Evolutionary conservation across 2,329 filamentous ascomycete genomes (phyloP).

Genomic region (Paraphaeosphaeria sporulosa): DNA sequence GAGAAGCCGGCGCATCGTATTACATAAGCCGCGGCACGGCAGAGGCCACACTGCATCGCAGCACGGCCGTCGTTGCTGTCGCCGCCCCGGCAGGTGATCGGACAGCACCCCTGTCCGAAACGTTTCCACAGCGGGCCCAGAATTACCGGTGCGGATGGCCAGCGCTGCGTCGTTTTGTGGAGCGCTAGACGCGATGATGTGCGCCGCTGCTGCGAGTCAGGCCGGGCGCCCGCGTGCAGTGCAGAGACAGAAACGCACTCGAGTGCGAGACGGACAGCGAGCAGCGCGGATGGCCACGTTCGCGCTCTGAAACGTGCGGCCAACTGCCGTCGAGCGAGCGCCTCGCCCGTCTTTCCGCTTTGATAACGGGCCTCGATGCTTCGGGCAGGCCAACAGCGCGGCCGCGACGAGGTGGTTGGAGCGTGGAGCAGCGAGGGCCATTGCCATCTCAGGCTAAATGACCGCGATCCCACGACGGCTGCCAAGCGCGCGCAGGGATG

Average conservation of each 20-base stretch:
- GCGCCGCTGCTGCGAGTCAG: slow-evolving; percentile 43
- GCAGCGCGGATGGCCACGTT: slow-evolving; percentile 31
- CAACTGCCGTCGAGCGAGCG: slow-evolving; percentile 33
- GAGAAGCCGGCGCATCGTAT: slow-evolving; percentile 12
- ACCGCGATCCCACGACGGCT: slow-evolving; percentile 24
- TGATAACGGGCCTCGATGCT: slow-evolving; percentile 37
- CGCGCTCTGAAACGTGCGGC: slow-evolving; percentile 37
- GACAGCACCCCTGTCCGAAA: slow-evolving; percentile 37
- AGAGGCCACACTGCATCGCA: slow-evolving; percentile 17
- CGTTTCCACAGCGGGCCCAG: slow-evolving; percentile 31
- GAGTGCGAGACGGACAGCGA: slow-evolving; percentile 12
- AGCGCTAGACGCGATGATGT: slow-evolving; percentile 45
- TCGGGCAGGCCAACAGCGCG: slow-evolving; percentile 35
- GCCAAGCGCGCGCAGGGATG: slow-evolving; percentile 36
- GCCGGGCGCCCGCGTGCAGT: slow-evolving; percentile 14
- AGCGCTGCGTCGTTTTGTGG: slow-evolving; percentile 29
- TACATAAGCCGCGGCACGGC: no score
- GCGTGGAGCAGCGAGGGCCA: slow-evolving; percentile 20
- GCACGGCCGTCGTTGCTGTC: background rate
- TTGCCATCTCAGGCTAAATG: slow-evolving; percentile 49
- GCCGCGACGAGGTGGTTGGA: slow-evolving; percentile 20
- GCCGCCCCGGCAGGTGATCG: slow-evolving; percentile 38
- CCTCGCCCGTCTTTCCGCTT: slow-evolving; percentile 26
- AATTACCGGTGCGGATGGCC: slow-evolving; percentile 5
- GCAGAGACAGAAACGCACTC: slow-evolving; percentile 11